Evolutionary conservation across 2,329 filamentous ascomycete genomes (phyloP).

Genomic region (Samsoniella hepiali): DNA sequence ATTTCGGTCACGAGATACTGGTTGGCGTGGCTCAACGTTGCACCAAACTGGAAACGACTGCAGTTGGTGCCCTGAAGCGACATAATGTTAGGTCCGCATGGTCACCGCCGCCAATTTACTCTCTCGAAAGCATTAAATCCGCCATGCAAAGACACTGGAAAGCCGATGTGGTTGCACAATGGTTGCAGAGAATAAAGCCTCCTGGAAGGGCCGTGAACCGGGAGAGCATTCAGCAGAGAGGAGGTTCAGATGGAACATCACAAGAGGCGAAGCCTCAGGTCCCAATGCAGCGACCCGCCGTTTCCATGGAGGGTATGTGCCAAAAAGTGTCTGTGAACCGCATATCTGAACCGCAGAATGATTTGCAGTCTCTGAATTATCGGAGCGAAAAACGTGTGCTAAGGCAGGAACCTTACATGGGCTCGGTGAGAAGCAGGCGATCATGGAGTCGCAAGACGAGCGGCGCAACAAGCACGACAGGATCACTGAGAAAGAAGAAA

Average conservation of each 20-base stretch:
- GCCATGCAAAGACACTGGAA: constrained; percentile 51
- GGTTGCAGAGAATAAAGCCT: constrained; percentile 35
- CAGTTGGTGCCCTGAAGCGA: constrained; percentile 48
- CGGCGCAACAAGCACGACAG: not conserved
- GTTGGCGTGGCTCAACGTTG: constrained; percentile 38
- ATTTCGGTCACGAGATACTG: constrained; percentile 23
- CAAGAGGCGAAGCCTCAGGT: not conserved
- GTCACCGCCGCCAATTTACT: constrained; percentile 43
- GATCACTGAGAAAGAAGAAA: constrained; percentile 16
- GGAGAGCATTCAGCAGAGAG: not conserved
- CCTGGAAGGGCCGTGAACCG: not conserved
- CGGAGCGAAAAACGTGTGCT: constrained; percentile 9
- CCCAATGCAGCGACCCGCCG: not conserved
- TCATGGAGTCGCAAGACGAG: constrained; percentile 7
- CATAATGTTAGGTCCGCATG: constrained; percentile 49
- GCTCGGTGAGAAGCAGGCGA: not conserved
- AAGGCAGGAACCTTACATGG: not conserved
- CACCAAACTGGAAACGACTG: constrained; percentile 52
- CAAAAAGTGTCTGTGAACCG: not conserved
- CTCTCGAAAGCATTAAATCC: constrained; percentile 39
- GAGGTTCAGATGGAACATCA: too few species aligned
- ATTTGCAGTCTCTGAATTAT: not conserved
- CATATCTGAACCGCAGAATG: not conserved
- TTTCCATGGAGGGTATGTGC: not conserved
- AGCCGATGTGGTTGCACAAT: constrained; percentile 39